Conservation (phyloP, 2,329 filamentous ascomycete genomes). For the Paracamarosporium sp. region DNA sequence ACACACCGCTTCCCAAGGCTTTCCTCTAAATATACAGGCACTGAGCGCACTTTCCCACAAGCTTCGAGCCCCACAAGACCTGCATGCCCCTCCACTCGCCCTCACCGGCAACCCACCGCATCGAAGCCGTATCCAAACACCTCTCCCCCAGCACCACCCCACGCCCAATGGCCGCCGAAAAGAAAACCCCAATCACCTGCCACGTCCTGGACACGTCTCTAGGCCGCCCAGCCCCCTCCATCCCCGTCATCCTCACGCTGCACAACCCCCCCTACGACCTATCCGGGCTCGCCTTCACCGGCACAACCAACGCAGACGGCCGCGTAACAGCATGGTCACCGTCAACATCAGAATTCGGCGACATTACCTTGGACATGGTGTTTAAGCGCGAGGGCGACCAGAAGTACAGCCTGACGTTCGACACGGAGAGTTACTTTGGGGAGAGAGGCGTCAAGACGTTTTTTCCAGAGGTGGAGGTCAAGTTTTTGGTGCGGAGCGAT, state of each 20-base stretch:
- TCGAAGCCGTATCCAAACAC: conserved; percentile 29
- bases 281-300: conserved; percentile 63
- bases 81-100: conserved; percentile 22
- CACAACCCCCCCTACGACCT: conserved; percentile 38
- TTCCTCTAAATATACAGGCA: neutral
- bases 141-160: conserved; percentile 15
- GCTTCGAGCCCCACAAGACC: neutral
- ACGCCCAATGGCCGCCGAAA: conserved; percentile 23
- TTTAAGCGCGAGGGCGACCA: conserved; percentile 52
- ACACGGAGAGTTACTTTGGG: conserved; percentile 75
- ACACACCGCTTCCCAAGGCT: no score
- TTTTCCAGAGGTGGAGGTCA: conserved; percentile 64
- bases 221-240: conserved; percentile 70
- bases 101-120: conserved; percentile 21
- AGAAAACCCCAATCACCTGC: conserved; percentile 73
- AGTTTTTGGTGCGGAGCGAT: conserved; percentile 57
- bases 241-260: conserved; percentile 70
- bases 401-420: conserved; percentile 74
- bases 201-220: conserved; percentile 84
- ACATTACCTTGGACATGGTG: conserved; percentile 47
- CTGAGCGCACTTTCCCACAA: neutral
- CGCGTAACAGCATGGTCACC: conserved; percentile 74
- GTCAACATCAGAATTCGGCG: conserved; percentile 49
- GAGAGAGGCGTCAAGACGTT: conserved; percentile 61
- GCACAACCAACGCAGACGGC: conserved; percentile 77